A percentile compares a stretch with the other conserved stretches of the same genome.
Evolutionary conservation across 345 rosid genomes (phyloP).

Genomic region (Kernera saxatilis): DNA sequence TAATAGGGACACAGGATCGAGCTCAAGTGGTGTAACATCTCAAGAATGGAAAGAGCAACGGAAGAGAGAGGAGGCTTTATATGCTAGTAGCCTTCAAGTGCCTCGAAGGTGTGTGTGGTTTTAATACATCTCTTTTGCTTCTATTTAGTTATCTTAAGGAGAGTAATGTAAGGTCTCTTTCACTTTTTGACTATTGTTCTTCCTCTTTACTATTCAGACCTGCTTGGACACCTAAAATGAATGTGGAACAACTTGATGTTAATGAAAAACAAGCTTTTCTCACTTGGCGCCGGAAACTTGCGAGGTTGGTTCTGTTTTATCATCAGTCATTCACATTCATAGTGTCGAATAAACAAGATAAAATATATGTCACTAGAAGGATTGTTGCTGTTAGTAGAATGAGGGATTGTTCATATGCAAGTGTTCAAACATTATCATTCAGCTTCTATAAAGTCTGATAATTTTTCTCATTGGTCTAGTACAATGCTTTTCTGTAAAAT

Average conservation of each 20-base stretch:
- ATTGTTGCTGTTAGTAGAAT: not conserved
- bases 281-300: conserved; percentile 74
- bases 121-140: not conserved
- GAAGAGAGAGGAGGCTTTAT: conserved; percentile 64
- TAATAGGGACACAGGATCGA: conserved; percentile 54
- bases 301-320: conserved; percentile 41
- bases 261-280: conserved; percentile 65
- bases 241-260: conserved; percentile 61
- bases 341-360: not conserved
- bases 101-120: conserved; percentile 48
- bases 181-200: not conserved
- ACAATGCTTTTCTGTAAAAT: not conserved
- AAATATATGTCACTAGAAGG: not conserved
- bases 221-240: conserved; percentile 63
- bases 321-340: not conserved
- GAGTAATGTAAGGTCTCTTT: not conserved
- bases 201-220: conserved; percentile 37
- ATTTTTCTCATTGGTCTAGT: not conserved
- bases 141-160: not conserved
- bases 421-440: not conserved
- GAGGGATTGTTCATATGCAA: not conserved
- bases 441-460: not conserved
- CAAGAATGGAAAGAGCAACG: conserved; percentile 60
- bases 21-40: conserved; percentile 40
- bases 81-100: conserved; percentile 58